Base-by-base conservation (phyloP, 1,284 basidiomycete species). In the Puccinia novopanici region DNA sequence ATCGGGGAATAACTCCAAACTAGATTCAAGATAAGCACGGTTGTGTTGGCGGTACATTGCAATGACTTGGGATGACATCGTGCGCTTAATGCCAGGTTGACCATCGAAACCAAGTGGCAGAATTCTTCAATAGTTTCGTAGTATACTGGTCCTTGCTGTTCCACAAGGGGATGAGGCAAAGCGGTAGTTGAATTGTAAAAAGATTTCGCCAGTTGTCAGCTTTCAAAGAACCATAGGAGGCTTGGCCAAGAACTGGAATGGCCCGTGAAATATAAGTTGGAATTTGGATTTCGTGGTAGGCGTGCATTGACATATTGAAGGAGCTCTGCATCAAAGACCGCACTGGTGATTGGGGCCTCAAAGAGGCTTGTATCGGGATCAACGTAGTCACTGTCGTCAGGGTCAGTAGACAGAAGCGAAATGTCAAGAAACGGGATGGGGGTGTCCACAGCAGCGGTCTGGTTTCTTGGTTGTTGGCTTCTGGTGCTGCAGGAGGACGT, bases 151-250 rank as follows among this genome's bases (percentile, higher is more conserved):
- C 74, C 12, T 52, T 48, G 54, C 52, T 42, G 42, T n/a, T 30
- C 55, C 74, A 57, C 9, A n/a, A 27, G 10, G 54, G 57, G 10
- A 75, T 50, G 1, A 75, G 73, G n/a, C 54, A 59, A 34, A 75
- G 59, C 0, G 73, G 73, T 0, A 75, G 57, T 17, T 75, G 73
- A 19, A 75, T 75, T 17, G 73, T 75, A 50, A 75, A 75, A 6
- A 75, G 37, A 17, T 73, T 52, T 19, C 50, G 22, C 71, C 71
- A 73, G 17, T 82, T 65, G 24, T 82, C 75, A 2, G 82, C 82
- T 59, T n/a, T n/a, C n/a, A n/a, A n/a, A n/a, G n/a, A n/a, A n/a
- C n/a, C n/a, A n/a, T n/a, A n/a, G n/a, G n/a, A 75, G 1, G 74
- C 74, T 45, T 63, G 52, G 4, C 75, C 82, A 37, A 83, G 73